phyloP scores from a whole-genome alignment of 305 asterid species.

The Plantago coronopus region DNA sequence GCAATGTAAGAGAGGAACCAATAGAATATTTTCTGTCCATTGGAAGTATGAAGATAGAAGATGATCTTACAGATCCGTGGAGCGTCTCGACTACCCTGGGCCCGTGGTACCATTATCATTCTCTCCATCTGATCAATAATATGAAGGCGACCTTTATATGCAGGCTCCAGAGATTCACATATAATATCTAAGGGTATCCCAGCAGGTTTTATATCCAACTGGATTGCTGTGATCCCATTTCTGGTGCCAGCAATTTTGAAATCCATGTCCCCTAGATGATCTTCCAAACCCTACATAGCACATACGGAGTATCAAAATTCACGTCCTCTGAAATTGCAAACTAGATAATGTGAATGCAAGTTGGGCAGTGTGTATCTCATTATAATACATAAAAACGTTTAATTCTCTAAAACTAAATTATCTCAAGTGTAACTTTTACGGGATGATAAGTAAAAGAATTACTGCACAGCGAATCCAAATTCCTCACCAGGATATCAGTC shows the following conservation, averaged over 20 bases:
- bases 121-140: slow-evolving; percentile 88
- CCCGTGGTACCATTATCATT: slow-evolving; percentile 73
- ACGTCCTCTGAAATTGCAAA: slow-evolving; percentile 3
- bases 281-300: slow-evolving; percentile 81
- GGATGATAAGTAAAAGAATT: not conserved
- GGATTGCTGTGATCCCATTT: slow-evolving; percentile 87
- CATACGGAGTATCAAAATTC: not conserved
- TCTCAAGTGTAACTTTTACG: not conserved
- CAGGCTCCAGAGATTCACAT: slow-evolving; percentile 77
- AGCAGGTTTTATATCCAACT: slow-evolving; percentile 95
- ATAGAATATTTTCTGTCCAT: not conserved
- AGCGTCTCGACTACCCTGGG: slow-evolving; percentile 65
- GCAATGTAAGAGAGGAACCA: not conserved
- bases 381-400: not conserved
- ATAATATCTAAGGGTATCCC: slow-evolving; percentile 90
- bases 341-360: not conserved
- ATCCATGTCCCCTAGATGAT: slow-evolving; percentile 98
- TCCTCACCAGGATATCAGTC: slow-evolving; percentile 83
- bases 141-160: slow-evolving; percentile 72
- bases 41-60: slow-evolving; percentile 3
- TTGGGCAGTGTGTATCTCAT: not conserved
- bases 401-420: too few relatives aligned
- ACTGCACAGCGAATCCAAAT: slow-evolving; percentile 2
- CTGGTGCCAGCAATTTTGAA: slow-evolving; percentile 96
- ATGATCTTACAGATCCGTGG: slow-evolving; percentile 58